Conservation (phyloP, 441 rosid species). For the Populus hybrid region DNA sequence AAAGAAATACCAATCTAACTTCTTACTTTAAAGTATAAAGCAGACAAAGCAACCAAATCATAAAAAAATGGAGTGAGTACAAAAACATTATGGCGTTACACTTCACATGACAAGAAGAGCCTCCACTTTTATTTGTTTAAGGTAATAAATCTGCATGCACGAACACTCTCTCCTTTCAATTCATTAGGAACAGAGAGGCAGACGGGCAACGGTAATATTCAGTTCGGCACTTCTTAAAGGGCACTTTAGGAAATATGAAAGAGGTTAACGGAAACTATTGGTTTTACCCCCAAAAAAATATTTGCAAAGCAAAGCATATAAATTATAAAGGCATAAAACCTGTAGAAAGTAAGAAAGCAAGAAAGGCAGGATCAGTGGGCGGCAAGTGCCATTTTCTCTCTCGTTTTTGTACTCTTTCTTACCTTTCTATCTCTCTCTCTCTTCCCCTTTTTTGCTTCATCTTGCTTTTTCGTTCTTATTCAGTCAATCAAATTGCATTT, state of each 20-base stretch:
- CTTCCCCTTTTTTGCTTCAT: background rate
- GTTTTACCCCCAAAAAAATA: background rate
- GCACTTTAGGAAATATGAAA: conserved; percentile 44
- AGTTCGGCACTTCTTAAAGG: conserved; percentile 67
- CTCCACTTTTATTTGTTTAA: background rate
- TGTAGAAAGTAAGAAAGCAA: background rate
- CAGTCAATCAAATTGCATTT: conserved; percentile 13
- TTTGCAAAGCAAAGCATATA: conserved; percentile 1
- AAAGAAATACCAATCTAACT: background rate
- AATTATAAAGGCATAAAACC: background rate
- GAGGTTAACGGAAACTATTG: conserved; percentile 53
- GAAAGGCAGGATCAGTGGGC: conserved; percentile 31
- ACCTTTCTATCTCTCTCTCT: background rate
- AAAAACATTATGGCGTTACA: no score
- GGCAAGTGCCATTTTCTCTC: conserved; percentile 30
- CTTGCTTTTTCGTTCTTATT: conserved; percentile 6
- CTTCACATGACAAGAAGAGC: no score
- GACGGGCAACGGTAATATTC: conserved; percentile 78
- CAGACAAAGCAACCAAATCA: background rate
- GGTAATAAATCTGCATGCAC: background rate
- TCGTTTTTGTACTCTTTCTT: conserved; percentile 7
- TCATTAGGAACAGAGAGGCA: conserved; percentile 27
- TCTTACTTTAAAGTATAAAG: background rate
- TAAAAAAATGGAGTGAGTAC: no score
- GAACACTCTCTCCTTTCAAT: background rate